Base-by-base conservation (phyloP, 768 basidiomycete species). In the Trametes cinnabarina region DNA sequence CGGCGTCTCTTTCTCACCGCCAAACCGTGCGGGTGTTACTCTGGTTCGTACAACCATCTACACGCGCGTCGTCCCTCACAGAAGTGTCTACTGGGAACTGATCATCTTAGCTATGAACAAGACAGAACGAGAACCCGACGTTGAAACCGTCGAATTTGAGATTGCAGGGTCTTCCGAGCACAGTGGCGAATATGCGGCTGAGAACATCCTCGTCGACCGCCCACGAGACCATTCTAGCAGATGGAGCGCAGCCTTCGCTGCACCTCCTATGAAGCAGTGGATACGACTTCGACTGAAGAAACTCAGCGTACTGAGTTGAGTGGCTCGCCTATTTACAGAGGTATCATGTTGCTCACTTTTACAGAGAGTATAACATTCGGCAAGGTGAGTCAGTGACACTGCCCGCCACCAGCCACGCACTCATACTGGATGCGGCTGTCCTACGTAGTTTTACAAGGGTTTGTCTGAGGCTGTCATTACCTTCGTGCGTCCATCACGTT, bases 301-400 rank as follows among this genome's bases (percentile, higher is more conserved):
- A 3, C 69, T 82, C 32, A 76, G 79, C 25, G 73, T 92, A 61
- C 79, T 92, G 66, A 87, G 90, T 89, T 77, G 78, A 79, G 76
- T 78, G 43, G 3, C 35, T 32, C n/a, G n/a, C 22, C 25, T 57
- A 39, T 39, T 15, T 39, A 14, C 3, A 42, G 28, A 23, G 3
- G 2, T 7, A 22, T 23, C 37, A 39, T 15, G 43, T 55, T 47
- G 19, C 30, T 32, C 64, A 32, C 59, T 47, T 7, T 32, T 46
- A 12, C 25, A 91, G 90, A 84, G 67, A 83, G 74, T 52, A 82
- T 92, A 63, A 90, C 84, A 11, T 92, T 92, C 71, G 90, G 91
- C 65, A 92, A 92, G 81, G 90, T 90, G 53, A 40, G 71, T 62
- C 28, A 42, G 32, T n/a, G n/a, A n/a, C n/a, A n/a, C n/a, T n/a